Evolutionary conservation across 2,329 filamentous ascomycete species (phyloP).

Genomic region (Ceratocystis alfenasii): DNA sequence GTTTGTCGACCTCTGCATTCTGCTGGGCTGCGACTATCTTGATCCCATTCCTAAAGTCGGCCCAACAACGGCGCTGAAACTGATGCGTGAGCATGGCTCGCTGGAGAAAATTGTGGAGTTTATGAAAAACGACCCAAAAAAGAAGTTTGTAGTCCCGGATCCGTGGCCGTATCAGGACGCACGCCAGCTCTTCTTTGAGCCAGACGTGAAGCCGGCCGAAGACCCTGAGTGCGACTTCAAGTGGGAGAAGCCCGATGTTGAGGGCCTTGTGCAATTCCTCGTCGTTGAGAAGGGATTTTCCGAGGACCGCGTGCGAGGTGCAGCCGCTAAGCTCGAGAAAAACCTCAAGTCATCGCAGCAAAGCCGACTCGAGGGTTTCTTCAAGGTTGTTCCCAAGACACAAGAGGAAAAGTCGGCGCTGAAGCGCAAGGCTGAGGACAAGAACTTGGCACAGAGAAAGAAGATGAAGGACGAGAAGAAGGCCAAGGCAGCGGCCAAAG

Average conservation of each 20-base stretch:
- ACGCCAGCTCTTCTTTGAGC: constrained; percentile 79
- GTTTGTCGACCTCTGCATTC: constrained; percentile 96
- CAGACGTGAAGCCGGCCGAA: constrained; percentile 74
- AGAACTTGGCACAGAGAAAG: constrained; percentile 86
- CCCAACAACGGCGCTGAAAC: constrained; percentile 77
- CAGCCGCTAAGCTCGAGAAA: constrained; percentile 69
- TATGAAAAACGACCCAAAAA: constrained; percentile 62
- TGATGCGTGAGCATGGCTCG: constrained; percentile 82
- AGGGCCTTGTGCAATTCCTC: constrained; percentile 78
- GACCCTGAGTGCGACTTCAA: constrained; percentile 90
- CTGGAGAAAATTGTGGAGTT: constrained; percentile 78
- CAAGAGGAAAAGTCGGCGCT: constrained; percentile 70
- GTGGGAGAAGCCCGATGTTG: constrained; percentile 87
- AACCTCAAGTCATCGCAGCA: constrained; percentile 86
- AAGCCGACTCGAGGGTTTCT: constrained; percentile 86
- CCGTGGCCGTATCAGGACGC: constrained; percentile 94
- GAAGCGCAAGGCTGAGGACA: constrained; percentile 90
- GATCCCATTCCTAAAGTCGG: constrained; percentile 93
- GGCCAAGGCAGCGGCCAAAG: constrained; percentile 83
- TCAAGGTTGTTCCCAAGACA: constrained; percentile 83
- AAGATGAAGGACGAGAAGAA: constrained; percentile 89
- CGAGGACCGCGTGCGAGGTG: constrained; percentile 79
- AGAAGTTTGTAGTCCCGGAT: constrained; percentile 78
- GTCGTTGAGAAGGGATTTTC: constrained; percentile 94
- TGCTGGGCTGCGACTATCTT: constrained; percentile 94